phyloP scores from a whole-genome alignment of 306 rosid genomes.

The Parietaria judaica region DNA sequence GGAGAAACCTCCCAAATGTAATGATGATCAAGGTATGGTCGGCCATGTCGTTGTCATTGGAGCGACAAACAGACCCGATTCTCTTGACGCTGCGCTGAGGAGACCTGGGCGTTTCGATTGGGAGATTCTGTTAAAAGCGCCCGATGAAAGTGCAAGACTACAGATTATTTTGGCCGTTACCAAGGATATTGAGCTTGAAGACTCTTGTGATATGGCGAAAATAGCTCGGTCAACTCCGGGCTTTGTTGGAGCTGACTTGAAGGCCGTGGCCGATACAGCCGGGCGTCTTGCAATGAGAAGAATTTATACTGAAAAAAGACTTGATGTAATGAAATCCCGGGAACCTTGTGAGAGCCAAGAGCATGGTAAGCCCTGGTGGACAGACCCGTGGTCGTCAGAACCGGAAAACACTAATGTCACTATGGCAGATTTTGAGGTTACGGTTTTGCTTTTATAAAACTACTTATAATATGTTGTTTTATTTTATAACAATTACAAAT shows the following conservation, averaged over 20 bases:
- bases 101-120: constrained; percentile 87
- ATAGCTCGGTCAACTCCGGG: constrained; percentile 86
- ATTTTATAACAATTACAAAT: neutral
- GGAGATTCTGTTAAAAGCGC: constrained; percentile 54
- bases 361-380: constrained; percentile 47
- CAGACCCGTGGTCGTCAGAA: constrained; percentile 57
- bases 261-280: constrained; percentile 62
- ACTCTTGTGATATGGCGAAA: constrained; percentile 57
- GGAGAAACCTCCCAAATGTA: constrained; percentile 50
- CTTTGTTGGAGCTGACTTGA: constrained; percentile 89
- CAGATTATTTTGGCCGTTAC: constrained; percentile 49
- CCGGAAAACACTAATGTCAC: constrained; percentile 51
- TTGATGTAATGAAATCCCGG: constrained; percentile 15
- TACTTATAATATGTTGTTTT: neutral
- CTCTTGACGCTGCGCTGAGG: constrained; percentile 61
- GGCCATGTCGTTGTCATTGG: constrained; percentile 84
- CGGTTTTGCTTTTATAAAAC: neutral
- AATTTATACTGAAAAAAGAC: constrained; percentile 46
- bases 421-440: constrained; percentile 87
- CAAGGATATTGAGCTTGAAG: constrained; percentile 47
- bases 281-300: constrained; percentile 75
- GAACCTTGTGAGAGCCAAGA: constrained; percentile 27
- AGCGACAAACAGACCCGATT: constrained; percentile 94
- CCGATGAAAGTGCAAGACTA: constrained; percentile 47
- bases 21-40: constrained; percentile 25